Conservation (phyloP, 148 eudicot genomes). For the Hydrangea macrophylla region DNA sequence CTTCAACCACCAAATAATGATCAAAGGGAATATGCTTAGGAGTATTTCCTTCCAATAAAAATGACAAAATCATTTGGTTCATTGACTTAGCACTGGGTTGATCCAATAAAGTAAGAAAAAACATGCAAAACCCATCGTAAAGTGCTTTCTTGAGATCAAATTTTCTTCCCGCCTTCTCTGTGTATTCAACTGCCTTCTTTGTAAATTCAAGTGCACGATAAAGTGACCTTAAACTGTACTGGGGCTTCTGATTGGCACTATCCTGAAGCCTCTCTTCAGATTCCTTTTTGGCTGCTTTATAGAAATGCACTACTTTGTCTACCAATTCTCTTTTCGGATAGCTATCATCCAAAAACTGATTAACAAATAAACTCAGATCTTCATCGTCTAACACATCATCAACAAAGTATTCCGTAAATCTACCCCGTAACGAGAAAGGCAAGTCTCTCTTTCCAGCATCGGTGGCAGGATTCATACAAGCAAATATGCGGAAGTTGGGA, state of each 20-base stretch:
- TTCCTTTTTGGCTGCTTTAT: conserved; percentile 81
- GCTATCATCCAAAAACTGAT: conserved; percentile 52
- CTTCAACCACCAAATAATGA: conserved; percentile 36
- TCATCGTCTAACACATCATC: conserved; percentile 87
- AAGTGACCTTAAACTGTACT: conserved; percentile 91
- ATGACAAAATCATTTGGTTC: conserved; percentile 42
- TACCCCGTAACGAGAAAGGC: conserved; percentile 67
- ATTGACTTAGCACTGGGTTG: conserved; percentile 65
- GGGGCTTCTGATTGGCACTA: conserved; percentile 99
- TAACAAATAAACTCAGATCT: conserved; percentile 64
- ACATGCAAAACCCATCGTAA: conserved; percentile 95
- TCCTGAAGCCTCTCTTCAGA: conserved; percentile 86
- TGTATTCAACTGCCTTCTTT: conserved; percentile 77
- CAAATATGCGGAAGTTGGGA: conserved; percentile 82
- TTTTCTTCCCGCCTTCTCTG: conserved; percentile 44
- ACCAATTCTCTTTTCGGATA: conserved; percentile 38
- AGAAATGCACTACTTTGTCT: conserved; percentile 58
- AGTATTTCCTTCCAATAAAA: conserved; percentile 49
- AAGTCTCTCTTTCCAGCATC: conserved; percentile 98
- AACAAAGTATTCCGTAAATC: conserved; percentile 88
- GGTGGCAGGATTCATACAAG: conserved; percentile 99
- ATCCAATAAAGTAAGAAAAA: conserved; percentile 73
- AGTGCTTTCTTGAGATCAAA: conserved; percentile 57
- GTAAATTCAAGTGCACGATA: conserved; percentile 89
- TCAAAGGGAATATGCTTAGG: conserved; percentile 48